Base-by-base conservation (phyloP, 1,284 basidiomycete species). In the Puccinia novopanici region DNA sequence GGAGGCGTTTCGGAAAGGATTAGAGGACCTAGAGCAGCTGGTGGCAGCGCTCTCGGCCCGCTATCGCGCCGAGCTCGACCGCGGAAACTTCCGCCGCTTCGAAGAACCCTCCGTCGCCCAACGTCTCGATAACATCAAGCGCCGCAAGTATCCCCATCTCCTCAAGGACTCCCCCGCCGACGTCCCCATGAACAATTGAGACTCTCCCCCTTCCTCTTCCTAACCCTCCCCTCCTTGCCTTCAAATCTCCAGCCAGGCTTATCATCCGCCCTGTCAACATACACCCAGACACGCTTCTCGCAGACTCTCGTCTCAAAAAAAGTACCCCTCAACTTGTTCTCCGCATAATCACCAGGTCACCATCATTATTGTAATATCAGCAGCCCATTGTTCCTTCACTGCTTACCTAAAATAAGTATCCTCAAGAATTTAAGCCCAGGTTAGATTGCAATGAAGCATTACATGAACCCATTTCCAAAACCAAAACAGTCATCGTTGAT, bases 61-160 rank as follows among this genome's bases (percentile, higher is more conserved):
- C 24, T 80, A 80, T 40, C 52, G 55, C 50, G 42, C 50, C 24
- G 77, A 80, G 61, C 27, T 80, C 19, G 77, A 52, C 0, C 70
- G 48, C 42, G 77, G 77, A 5, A 61, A 57, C 10, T 73, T 70
- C 45, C 68, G 50, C 22, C 45, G 54, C 30, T 71, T 71, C 55
- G 68, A 80, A 34, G 77, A 80, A n/a, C 67, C 77, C 6, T 73
- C 77, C 15, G 22, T 72, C 22, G 68, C 63, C 8, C 40, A 80
- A 59, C 52, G 77, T 13, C 40, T 80, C 17, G 24, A 59, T 17
- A 68, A 80, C 24, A 71, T 80, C 55, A 80, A 80, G 42, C 67
- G 68, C 5, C 65, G 42, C 8, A 80, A 80, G 50, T 80, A 80
- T 34, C 77, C 77, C 37, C 68, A 80, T 54, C 54, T 63, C 61